phyloP scores from a whole-genome alignment of 495 filamentous ascomycete species.

The Annulohypoxylon bovei region DNA sequence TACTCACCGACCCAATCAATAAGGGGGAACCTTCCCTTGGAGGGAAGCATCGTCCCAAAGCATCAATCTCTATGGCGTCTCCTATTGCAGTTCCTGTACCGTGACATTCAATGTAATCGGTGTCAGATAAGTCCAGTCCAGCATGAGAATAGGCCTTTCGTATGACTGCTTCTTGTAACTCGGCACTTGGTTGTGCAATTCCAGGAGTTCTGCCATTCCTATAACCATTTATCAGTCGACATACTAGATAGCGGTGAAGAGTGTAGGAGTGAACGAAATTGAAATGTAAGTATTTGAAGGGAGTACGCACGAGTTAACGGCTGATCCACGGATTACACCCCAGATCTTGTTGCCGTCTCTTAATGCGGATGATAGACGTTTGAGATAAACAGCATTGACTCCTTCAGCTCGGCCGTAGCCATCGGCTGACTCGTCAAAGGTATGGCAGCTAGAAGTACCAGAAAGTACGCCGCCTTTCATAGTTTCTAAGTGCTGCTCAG shows the following conservation, averaged over 20 bases:
- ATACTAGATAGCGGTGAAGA: too few relatives aligned
- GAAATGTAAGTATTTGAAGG: too few relatives aligned
- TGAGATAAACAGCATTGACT: conserved; percentile 51
- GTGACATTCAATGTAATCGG: conserved; percentile 60
- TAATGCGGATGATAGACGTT: conserved; percentile 56
- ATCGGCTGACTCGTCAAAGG: conserved; percentile 50
- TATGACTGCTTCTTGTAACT: conserved; percentile 58
- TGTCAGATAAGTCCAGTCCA: conserved; percentile 48
- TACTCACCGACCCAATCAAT: conserved; percentile 24
- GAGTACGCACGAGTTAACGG: conserved; percentile 50
- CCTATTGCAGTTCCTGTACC: conserved; percentile 64
- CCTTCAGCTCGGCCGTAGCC: conserved; percentile 47
- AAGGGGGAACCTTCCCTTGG: not conserved
- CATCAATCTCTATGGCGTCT: conserved; percentile 56
- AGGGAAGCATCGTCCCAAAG: not conserved
- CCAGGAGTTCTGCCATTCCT: conserved; percentile 56
- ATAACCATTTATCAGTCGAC: conserved; percentile 18
- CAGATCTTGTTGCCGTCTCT: conserved; percentile 57
- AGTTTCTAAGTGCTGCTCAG: conserved; percentile 47
- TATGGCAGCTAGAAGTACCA: conserved; percentile 53
- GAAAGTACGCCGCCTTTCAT: conserved; percentile 56
- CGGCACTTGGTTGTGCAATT: conserved; percentile 56
- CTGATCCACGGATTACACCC: conserved; percentile 57
- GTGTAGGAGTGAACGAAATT: too few relatives aligned
- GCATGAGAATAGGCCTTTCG: conserved; percentile 50